Conservation (phyloP, 2,329 filamentous ascomycete species). For the Sphaerulina musiva region DNA sequence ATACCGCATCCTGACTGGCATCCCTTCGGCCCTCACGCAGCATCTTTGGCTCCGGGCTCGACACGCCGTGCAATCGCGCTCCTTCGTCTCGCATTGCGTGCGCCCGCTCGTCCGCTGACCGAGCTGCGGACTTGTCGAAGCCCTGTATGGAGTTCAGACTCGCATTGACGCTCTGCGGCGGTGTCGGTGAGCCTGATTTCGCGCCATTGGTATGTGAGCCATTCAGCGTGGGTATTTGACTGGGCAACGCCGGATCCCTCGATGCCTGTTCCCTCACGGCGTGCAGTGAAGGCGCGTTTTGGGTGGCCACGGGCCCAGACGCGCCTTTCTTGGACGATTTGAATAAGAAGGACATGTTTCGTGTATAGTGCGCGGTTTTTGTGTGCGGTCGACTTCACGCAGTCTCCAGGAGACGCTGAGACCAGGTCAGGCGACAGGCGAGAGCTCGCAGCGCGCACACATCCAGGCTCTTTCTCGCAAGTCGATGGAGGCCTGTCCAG, state of each 20-base stretch:
- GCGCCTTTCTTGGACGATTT: slow-evolving; percentile 40
- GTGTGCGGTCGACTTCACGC: slow-evolving; percentile 1
- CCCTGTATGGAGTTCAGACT: slow-evolving; percentile 26
- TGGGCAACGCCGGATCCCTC: slow-evolving; percentile 40
- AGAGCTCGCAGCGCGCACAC: slow-evolving; percentile 3
- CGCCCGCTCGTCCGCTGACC: slow-evolving; percentile 17
- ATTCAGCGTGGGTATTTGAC: slow-evolving; percentile 43
- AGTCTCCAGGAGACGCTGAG: slow-evolving; percentile 8
- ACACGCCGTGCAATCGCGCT: slow-evolving; percentile 22
- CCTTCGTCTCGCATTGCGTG: slow-evolving; percentile 14
- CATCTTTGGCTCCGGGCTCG: slow-evolving; percentile 24
- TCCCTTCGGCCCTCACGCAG: slow-evolving; percentile 23
- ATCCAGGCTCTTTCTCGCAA: slow-evolving; percentile 6
- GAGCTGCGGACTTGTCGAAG: slow-evolving; percentile 6
- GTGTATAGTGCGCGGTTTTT: slow-evolving; percentile 1
- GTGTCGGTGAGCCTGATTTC: slow-evolving; percentile 44
- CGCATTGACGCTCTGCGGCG: slow-evolving; percentile 63
- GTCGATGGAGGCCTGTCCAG: not conserved
- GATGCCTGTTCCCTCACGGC: slow-evolving; percentile 52
- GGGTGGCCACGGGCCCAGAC: slow-evolving; percentile 16
- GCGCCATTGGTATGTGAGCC: slow-evolving; percentile 30
- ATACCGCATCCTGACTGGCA: slow-evolving; percentile 24
- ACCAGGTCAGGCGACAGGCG: slow-evolving; percentile 7
- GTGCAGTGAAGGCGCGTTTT: slow-evolving; percentile 38
- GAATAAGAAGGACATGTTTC: slow-evolving; percentile 47